A percentile compares a stretch with the other conserved stretches of the same genome.
Evolutionary conservation across 2,329 filamentous ascomycete species (phyloP).

Genomic region (Xylariaceae sp.): DNA sequence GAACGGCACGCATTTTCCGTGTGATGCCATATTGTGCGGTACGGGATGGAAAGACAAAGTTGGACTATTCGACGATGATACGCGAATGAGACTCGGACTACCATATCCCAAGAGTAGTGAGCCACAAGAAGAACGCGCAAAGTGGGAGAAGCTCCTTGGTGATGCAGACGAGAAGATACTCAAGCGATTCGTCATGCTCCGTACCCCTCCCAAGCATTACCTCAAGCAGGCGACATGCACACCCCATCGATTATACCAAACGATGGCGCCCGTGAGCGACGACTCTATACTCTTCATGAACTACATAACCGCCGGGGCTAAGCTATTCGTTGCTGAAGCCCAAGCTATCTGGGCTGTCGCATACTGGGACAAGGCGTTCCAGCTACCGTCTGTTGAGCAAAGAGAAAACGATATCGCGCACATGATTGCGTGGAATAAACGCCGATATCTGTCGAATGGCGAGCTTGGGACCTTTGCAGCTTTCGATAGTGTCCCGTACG

Average conservation of each 20-base stretch:
- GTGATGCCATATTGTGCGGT: constrained; percentile 24
- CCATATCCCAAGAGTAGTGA: constrained; percentile 19
- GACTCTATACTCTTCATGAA: constrained; percentile 26
- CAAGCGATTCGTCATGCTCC: constrained; percentile 22
- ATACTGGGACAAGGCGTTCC: constrained; percentile 23
- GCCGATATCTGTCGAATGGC: constrained; percentile 26
- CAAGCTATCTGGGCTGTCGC: constrained; percentile 27
- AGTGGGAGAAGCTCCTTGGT: constrained; percentile 22
- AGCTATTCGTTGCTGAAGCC: constrained; percentile 23
- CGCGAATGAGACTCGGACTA: constrained; percentile 19
- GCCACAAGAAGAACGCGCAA: constrained; percentile 11
- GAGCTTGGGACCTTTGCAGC: constrained; percentile 23
- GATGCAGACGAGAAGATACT: constrained; percentile 22
- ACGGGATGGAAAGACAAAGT: constrained; percentile 24
- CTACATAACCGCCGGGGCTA: constrained; percentile 20
- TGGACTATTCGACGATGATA: constrained; percentile 21
- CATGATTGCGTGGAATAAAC: constrained; percentile 24
- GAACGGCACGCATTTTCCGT: constrained; percentile 16
- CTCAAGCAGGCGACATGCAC: constrained; percentile 18
- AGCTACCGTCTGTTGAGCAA: constrained; percentile 16
- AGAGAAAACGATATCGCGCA: constrained; percentile 21
- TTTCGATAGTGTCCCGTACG: constrained; percentile 26
- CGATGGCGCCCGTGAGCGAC: constrained; percentile 24
- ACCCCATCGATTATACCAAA: constrained; percentile 23
- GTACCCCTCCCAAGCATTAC: constrained; percentile 23